These are phyloP conservation scores for Maudiozyma pseudohumilis DNA, from an alignment of 805 yeast genomes.

Conservation along the genomic window DNA sequence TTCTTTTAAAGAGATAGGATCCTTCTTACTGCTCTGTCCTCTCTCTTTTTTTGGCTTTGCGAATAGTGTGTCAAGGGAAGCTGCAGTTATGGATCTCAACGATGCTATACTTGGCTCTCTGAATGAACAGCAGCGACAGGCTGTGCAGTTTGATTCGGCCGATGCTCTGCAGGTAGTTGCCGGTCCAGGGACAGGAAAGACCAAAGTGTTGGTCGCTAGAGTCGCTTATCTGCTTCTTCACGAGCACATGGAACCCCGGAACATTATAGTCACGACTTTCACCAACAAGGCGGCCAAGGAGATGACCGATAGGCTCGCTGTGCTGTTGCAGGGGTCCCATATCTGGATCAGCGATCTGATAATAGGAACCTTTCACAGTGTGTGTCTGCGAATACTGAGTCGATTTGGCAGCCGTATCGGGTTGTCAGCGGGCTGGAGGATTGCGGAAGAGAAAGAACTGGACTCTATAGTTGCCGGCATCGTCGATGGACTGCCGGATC, in stretches of 20 bases:
- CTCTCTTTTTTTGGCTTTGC: too few species aligned
- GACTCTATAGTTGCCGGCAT: constrained; percentile 28
- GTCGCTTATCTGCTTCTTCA: constrained; percentile 58
- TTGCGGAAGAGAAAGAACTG: constrained; percentile 61
- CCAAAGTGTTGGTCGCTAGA: constrained; percentile 70
- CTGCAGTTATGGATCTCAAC: too few species aligned
- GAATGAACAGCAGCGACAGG: constrained; percentile 36
- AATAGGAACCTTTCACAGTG: constrained; percentile 86
- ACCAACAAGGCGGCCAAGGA: constrained; percentile 89
- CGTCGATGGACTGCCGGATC: constrained; percentile 27
- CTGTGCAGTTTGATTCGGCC: constrained; percentile 34
- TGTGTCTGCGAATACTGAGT: constrained; percentile 54
- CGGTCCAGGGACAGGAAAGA: constrained; percentile 70
- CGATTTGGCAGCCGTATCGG: constrained; percentile 45
- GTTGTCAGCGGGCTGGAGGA: constrained; percentile 33
- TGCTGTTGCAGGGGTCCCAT: constrained; percentile 25
- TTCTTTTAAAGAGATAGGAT: too few species aligned
- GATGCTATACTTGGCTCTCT: too few species aligned
- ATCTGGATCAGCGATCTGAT: constrained; percentile 37
- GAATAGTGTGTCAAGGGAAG: too few species aligned
- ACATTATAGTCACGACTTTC: constrained; percentile 79
- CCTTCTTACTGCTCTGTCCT: too few species aligned
- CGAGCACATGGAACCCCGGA: constrained; percentile 44
- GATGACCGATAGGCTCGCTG: constrained; percentile 54
- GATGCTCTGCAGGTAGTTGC: constrained; percentile 46